These are phyloP conservation scores for Abortiporus biennis DNA, from an alignment of 1,284 basidiomycete genomes.

Conservation along the genomic window DNA sequence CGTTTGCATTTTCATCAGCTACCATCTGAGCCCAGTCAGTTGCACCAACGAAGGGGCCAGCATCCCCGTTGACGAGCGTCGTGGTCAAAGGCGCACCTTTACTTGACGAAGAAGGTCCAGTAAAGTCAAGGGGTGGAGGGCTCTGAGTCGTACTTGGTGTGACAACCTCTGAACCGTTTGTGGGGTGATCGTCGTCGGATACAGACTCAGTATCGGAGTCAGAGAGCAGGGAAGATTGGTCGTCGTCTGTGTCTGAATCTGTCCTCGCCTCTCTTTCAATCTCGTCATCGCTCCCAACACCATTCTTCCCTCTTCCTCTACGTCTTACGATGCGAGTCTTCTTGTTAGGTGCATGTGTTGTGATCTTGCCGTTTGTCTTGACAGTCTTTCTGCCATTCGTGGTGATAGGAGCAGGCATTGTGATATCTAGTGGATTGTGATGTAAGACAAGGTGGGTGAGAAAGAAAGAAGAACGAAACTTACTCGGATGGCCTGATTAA, in stretches of 20 bases:
- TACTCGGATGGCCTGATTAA: no score
- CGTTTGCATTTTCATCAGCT: conserved; percentile 58
- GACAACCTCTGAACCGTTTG: conserved; percentile 43
- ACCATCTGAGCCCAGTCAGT: conserved; percentile 79
- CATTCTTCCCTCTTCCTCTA: conserved; percentile 50
- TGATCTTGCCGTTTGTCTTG: conserved; percentile 3
- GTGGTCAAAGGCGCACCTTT: conserved; percentile 19
- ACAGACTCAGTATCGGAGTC: conserved; percentile 62
- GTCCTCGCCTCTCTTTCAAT: conserved; percentile 61
- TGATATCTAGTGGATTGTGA: conserved; percentile 6
- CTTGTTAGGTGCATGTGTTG: conserved; percentile 3
- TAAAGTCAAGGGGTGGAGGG: conserved; percentile 34
- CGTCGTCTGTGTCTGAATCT: conserved; percentile 57
- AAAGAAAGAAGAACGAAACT: no score
- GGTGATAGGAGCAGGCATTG: conserved; percentile 6
- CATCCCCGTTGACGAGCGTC: conserved; percentile 24
- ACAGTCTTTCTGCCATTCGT: background rate
- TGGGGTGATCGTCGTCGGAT: conserved; percentile 50
- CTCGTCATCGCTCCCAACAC: conserved; percentile 67
- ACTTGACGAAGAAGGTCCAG: conserved; percentile 25
- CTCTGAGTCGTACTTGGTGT: conserved; percentile 63
- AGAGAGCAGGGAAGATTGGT: conserved; percentile 50
- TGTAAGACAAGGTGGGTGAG: no score
- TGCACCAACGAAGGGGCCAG: conserved; percentile 47
- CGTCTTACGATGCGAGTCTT: conserved; percentile 41